Evolutionary conservation across 148 eudicot genomes (phyloP).

Genomic region (Gaultheria prostrata): DNA sequence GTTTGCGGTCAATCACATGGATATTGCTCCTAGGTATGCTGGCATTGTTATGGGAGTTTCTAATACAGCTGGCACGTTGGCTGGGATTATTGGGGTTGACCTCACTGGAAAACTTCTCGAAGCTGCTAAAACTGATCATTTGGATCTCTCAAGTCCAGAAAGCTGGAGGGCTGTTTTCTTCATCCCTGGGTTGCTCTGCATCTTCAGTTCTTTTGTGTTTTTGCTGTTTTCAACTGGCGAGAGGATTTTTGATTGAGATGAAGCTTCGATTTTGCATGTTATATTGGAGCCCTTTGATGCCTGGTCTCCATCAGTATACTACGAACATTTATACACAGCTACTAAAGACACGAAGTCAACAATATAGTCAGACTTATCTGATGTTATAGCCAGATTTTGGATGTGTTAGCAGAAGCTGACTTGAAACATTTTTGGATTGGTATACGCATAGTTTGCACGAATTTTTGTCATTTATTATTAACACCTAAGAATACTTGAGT

Average conservation of each 20-base stretch:
- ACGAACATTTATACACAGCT: not conserved
- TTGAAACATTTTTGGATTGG: not conserved
- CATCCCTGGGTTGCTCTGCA: constrained; percentile 84
- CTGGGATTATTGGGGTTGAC: constrained; percentile 88
- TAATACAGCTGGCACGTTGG: constrained; percentile 92
- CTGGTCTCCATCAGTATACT: not conserved
- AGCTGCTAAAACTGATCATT: constrained; percentile 73
- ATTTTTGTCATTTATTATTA: not conserved
- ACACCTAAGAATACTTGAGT: not conserved
- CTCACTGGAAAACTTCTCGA: constrained; percentile 87
- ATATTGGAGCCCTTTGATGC: not conserved
- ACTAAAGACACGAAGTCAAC: not conserved
- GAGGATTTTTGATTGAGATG: constrained; percentile 75
- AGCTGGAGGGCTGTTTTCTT: constrained; percentile 81
- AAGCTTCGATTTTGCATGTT: constrained; percentile 9
- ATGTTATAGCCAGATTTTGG: not conserved
- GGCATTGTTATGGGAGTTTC: constrained; percentile 98
- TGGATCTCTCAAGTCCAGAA: constrained; percentile 72
- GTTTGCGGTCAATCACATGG: constrained; percentile 98
- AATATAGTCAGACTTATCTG: not conserved
- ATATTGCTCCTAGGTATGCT: constrained; percentile 92
- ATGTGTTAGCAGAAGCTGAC: not conserved
- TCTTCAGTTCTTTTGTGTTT: constrained; percentile 70
- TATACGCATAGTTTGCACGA: not conserved
- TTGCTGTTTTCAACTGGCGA: constrained; percentile 77